These are phyloP conservation scores for Aspergillus novoparasiticus DNA, from an alignment of 2,329 filamentous ascomycete genomes.

Conservation along the genomic window DNA sequence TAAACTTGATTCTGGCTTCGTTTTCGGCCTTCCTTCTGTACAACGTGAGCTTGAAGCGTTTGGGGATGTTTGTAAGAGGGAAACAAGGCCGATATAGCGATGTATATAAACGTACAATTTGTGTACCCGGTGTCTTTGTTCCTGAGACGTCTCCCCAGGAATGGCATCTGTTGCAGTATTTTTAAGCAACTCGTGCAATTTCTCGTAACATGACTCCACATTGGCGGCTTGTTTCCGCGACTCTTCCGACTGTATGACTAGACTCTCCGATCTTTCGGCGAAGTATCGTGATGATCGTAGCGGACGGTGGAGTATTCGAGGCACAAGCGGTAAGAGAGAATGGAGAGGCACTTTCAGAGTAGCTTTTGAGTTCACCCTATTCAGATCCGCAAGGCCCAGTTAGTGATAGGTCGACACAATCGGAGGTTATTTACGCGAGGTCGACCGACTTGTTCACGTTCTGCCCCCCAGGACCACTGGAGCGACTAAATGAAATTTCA, in stretches of 20 bases:
- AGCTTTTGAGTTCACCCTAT: conserved; percentile 67
- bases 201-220: conserved; percentile 60
- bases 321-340: conserved; percentile 56
- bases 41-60: conserved; percentile 11
- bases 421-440: background rate
- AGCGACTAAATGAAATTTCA: conserved; percentile 64
- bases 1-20: conserved; percentile 58
- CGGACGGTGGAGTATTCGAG: conserved; percentile 54
- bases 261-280: conserved; percentile 53
- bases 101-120: conserved; percentile 47
- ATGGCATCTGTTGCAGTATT: conserved; percentile 54
- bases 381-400: conserved; percentile 5
- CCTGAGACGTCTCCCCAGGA: conserved; percentile 62
- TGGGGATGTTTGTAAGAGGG: background rate
- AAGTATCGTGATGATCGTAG: conserved; percentile 59
- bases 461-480: conserved; percentile 66
- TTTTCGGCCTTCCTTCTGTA: conserved; percentile 60
- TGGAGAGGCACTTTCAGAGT: conserved; percentile 61
- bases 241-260: conserved; percentile 66
- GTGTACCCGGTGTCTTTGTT: conserved; percentile 58
- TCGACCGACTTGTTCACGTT: conserved; percentile 67
- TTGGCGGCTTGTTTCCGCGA: conserved; percentile 64
- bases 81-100: background rate
- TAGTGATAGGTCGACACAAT: conserved; percentile 5
- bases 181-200: conserved; percentile 58